Evolutionary conservation across 768 basidiomycete genomes (phyloP).

Genomic region (Boletales sp.): DNA sequence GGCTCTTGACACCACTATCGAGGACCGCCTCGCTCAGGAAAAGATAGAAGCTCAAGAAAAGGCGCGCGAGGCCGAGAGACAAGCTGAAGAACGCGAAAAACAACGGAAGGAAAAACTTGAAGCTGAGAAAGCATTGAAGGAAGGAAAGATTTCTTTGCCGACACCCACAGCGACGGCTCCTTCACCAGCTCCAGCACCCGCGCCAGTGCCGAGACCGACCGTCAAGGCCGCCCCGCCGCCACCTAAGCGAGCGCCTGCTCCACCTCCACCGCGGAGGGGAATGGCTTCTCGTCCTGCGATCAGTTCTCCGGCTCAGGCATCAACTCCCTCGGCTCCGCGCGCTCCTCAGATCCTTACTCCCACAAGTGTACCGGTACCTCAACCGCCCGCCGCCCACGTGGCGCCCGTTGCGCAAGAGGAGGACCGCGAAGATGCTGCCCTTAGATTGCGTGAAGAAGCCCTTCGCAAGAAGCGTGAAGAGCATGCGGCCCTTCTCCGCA

Average conservation of each 20-base stretch:
- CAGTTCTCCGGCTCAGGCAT: constrained; percentile 22
- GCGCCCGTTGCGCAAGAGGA: constrained; percentile 42
- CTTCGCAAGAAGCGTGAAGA: constrained; percentile 71
- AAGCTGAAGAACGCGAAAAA: constrained; percentile 76
- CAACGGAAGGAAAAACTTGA: constrained; percentile 71
- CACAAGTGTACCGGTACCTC: constrained; percentile 47
- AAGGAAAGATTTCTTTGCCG: constrained; percentile 37
- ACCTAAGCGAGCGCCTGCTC: constrained; percentile 36
- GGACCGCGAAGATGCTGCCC: constrained; percentile 73
- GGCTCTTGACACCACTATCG: constrained; percentile 73
- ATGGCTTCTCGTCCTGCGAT: constrained; percentile 8
- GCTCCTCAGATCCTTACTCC: constrained; percentile 25
- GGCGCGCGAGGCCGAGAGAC: constrained; percentile 68
- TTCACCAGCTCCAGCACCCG: constrained; percentile 36
- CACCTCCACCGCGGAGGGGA: constrained; percentile 33
- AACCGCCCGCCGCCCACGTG: too few species aligned
- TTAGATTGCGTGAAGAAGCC: constrained; percentile 67
- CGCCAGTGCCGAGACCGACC: constrained; percentile 39
- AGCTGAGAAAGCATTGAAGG: constrained; percentile 63
- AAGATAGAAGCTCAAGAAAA: constrained; percentile 91
- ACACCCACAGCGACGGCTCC: constrained; percentile 46
- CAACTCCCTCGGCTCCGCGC: constrained; percentile 17
- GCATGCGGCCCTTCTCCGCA: constrained; percentile 63
- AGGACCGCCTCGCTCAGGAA: constrained; percentile 81
- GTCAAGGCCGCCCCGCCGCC: constrained; percentile 30